Evolutionary conservation across 1,284 basidiomycete genomes (phyloP), one percentile per base, ranked within the genome.

Genomic region (Exsudoporus floridanus): DNA sequence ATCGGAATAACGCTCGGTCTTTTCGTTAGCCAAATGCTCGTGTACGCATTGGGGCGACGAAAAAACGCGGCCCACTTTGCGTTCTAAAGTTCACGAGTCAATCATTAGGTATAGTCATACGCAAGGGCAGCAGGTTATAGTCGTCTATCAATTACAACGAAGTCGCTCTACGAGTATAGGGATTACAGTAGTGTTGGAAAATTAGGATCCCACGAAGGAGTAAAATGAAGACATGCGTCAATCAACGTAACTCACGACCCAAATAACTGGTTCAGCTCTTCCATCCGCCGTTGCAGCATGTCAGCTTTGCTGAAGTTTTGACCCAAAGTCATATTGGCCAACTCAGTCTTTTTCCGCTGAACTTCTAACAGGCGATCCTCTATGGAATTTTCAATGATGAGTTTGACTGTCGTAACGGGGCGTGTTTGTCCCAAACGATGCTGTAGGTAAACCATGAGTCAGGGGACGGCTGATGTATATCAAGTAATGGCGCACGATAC

Each of bases 371-470:
- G 77, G 47, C 85, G 83, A 52, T 88, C 87, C 73, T 99, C 97
- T 68, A 99, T 97, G 27, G 92, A 90, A 64, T 94, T 84, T 66
- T 93, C 86, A 61, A 99, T 94, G 67, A 99, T 91, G 53, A 94
- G 81, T 67, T 96, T 94, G 66, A 94, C 80, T 0, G 95, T 95
- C 10, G 86, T 88, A 9, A 99, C 97, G 0, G 92, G 88, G 48
- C 86, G 81, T 4, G 88, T 95, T 70, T 99, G 97, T 27, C 94
- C 94, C 47, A 98, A 79, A 51, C 94, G 94, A 72, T 98, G 94
- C 88, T 90, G 57, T 37, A 43, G 6, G 36, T 10, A 14, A 46
- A 56, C 36, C 27, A n/a, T 55, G 40, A 54, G 58, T 43, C 60
- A 35, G 33, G 21, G 43, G 50, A 43, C 7, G 38, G 16, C 7